Base-by-base conservation (phyloP, 805 yeast genomes). In the Wickerhamomyces kurtzmanii region DNA sequence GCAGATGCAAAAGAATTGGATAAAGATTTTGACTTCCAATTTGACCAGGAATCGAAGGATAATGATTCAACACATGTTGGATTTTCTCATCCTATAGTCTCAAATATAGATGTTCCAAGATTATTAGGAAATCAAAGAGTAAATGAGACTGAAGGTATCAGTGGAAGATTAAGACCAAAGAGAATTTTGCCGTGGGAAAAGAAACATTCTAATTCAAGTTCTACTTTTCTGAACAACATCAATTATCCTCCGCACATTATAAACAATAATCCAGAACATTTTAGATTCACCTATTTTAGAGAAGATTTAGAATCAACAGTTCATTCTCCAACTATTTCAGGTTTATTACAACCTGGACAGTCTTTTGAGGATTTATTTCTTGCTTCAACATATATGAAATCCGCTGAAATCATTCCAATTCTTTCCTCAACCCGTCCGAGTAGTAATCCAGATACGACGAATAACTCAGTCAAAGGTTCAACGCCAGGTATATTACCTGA, bases 281-380 rank as follows among this genome's bases (percentile, higher is more conserved):
- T 74, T 49, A 62, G 97, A 37, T 89, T 83, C 58, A 85, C 97
- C 0, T 89, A 89, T 47, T 89, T 91, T 54, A 66, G 97, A 39
- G 95, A 86, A 38, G 93, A 85, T 44, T 53, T 89, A 39, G 81
- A 78, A 11, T 74, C 85, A n/a, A 87, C 97, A 0, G 72, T 87
- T 15, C 96, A 87, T 52, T 74, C 96, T 0, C 85, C 94, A 3
- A 77, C 83, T 5, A 77, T 87, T 15, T 78, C 93, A 4, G 96
- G 96, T 0, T 58, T 87, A 14, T 47, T 80, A 20, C 77, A 73
- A 42, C 71, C 74, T 2, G 75, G 68, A 9, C 75, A 70, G 40
- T 57, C 65, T 3, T 77, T 77, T 47, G 67, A 64, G 5, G 82
- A 78, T 35, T 53, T 81, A 22, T 81, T 81, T 45, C 66, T 70